phyloP scores from a whole-genome alignment of 2,329 filamentous ascomycete species.

The Dendryphion nanum region DNA sequence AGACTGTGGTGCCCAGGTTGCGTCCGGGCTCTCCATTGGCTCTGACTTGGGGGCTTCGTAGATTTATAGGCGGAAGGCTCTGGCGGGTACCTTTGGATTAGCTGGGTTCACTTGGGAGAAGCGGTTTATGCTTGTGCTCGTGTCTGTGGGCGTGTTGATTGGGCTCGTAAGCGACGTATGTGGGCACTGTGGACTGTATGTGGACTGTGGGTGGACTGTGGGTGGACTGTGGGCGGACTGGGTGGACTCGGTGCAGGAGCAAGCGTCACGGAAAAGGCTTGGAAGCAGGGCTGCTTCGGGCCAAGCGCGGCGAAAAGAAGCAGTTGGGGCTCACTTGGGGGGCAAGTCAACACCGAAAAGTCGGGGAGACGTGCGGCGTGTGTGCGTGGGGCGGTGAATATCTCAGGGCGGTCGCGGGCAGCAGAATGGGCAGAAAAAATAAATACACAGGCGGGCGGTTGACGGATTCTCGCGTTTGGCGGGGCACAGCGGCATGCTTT shows the following conservation, averaged over 20 bases:
- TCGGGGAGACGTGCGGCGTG: no score
- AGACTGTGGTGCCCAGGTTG: conserved; percentile 43
- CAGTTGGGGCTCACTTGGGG: no score
- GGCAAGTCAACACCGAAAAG: no score
- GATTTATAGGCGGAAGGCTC: background rate
- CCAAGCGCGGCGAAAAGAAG: no score
- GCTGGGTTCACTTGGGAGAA: background rate
- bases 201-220: background rate
- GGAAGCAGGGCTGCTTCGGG: no score
- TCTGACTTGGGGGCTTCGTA: conserved; percentile 6
- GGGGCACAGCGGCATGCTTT: no score
- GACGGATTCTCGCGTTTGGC: no score
- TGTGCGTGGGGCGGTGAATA: no score
- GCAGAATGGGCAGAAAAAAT: no score
- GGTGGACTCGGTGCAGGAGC: background rate
- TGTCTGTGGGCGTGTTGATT: background rate
- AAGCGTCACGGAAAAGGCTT: background rate
- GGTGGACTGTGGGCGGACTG: background rate
- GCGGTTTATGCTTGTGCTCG: background rate
- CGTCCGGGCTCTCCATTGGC: conserved; percentile 26
- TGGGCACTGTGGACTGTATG: conserved; percentile 1
- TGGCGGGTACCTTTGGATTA: background rate
- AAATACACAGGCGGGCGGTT: no score
- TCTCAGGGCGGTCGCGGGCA: no score
- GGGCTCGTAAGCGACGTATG: conserved; percentile 5